phyloP scores from a whole-genome alignment of 345 rosid genomes.

The Capsella bursapastoris region DNA sequence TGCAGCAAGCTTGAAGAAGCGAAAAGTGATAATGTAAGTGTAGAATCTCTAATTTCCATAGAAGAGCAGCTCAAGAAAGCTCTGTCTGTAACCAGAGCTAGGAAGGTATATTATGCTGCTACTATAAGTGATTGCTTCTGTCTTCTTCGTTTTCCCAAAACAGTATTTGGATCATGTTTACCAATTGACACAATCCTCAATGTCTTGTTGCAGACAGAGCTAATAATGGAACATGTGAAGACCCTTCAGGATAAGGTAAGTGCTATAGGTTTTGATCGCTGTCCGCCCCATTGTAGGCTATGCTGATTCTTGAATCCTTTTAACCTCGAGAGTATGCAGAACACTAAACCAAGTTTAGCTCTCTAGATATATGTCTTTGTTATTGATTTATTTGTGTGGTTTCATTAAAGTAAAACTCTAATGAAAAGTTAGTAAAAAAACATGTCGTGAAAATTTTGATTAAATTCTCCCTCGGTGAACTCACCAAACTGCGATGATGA shows the following conservation, averaged over 20 bases:
- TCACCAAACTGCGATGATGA: background rate
- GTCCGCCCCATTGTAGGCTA: background rate
- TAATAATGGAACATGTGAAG: constrained; percentile 26
- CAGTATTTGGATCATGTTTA: too few species aligned
- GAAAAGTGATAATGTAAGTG: background rate
- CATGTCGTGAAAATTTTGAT: background rate
- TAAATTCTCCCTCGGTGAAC: background rate
- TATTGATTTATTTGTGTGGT: background rate
- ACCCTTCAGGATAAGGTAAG: constrained; percentile 38
- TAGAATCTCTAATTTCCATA: constrained; percentile 23
- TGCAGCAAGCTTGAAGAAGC: constrained; percentile 37
- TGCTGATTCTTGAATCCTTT: background rate
- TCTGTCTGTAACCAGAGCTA: constrained; percentile 36
- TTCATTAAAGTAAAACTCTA: background rate
- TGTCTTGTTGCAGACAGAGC: constrained; percentile 23
- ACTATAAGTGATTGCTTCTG: background rate
- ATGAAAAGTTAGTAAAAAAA: background rate
- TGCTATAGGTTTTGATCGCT: background rate
- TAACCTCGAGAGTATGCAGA: background rate
- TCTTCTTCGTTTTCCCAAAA: too few species aligned
- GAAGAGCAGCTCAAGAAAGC: constrained; percentile 22
- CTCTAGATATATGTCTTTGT: background rate
- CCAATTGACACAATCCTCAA: background rate
- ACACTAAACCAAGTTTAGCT: constrained; percentile 13
- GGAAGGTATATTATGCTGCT: constrained; percentile 28